phyloP scores from a whole-genome alignment of 345 rosid genomes.

The Microcos paniculata region DNA sequence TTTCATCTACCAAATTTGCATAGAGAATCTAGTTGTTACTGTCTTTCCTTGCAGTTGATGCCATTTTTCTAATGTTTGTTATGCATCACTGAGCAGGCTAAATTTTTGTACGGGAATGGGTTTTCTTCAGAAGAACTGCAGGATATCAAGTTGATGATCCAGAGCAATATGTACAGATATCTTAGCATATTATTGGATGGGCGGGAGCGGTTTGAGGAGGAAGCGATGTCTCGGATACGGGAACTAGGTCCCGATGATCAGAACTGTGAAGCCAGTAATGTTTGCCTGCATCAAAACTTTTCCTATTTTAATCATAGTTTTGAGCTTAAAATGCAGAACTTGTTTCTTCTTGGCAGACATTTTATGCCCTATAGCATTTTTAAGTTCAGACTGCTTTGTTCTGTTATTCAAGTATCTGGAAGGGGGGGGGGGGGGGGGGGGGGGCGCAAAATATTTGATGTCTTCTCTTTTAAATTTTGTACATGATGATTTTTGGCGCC shows the following conservation, averaged over 20 bases:
- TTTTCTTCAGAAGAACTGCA: constrained; percentile 75
- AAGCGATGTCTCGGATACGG: constrained; percentile 50
- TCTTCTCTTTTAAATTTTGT: background rate
- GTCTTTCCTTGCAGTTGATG: constrained; percentile 3
- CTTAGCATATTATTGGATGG: constrained; percentile 95
- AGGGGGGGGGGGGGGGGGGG: background rate
- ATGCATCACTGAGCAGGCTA: constrained; percentile 61
- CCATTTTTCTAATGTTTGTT: constrained; percentile 1
- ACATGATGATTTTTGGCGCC: background rate
- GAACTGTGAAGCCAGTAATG: constrained; percentile 50
- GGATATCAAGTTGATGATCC: constrained; percentile 93
- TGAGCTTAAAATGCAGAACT: background rate
- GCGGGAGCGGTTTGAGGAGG: constrained; percentile 97
- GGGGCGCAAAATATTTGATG: background rate
- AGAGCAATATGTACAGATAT: constrained; percentile 93
- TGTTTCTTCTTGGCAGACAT: background rate
- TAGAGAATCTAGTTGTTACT: background rate
- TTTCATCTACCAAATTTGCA: background rate
- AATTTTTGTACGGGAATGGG: constrained; percentile 87
- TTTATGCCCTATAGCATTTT: background rate
- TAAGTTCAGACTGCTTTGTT: background rate
- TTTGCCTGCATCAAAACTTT: background rate
- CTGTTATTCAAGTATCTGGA: background rate
- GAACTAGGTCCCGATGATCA: constrained; percentile 41
- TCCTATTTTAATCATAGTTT: background rate